Base-by-base conservation (phyloP, 768 basidiomycete genomes). In the Saitozyma podzolica region DNA sequence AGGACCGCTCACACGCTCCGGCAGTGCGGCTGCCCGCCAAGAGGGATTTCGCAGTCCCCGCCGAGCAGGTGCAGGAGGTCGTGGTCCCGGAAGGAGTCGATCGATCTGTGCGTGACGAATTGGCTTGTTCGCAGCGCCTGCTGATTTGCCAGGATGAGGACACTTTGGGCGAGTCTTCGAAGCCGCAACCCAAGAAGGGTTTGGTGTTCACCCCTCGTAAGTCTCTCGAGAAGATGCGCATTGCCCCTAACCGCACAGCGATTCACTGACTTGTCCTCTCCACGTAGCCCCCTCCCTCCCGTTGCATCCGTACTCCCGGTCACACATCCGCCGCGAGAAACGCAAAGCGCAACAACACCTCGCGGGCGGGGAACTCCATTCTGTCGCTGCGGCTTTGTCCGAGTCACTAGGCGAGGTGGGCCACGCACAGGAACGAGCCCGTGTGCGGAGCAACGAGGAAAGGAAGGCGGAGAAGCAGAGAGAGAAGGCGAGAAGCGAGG, bases 221-320 rank as follows among this genome's bases (percentile, higher is more conserved):
- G 29, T 5, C 29, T 29, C 29, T 29, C 29, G 29, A 29, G 29
- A 29, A 2, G 29, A 29, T 29, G 2, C 5, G 5, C 29, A 2
- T 29, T 29, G 29, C 5, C 29, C 29, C 29, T 29, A 2, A 29
- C 29, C 29, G 29, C 29, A 29, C 29, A 37, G 14, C 47, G 19
- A 17, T 8, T 10, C 9, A 14, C 42, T 40, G 40, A 14, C 42
- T 47, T 17, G 19, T n/a, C 20, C 19, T 9, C 11, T 9, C 50
- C 43, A n/a, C 10, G 29, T 51, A 49, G 65, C 57, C 5, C 50
- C 45, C 0, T 20, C 62, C 14, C 29, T 50, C 9, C 57, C 55
- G 7, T 40, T 60, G 0, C 74, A 78, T 37, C 74, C 74, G 14
- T 74, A 77, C 59, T 70, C 73, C 17, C 54, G 66, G 58, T 74